Evolutionary conservation across 208 protist species (phyloP).

Genomic region (Phytomonas sp.): DNA sequence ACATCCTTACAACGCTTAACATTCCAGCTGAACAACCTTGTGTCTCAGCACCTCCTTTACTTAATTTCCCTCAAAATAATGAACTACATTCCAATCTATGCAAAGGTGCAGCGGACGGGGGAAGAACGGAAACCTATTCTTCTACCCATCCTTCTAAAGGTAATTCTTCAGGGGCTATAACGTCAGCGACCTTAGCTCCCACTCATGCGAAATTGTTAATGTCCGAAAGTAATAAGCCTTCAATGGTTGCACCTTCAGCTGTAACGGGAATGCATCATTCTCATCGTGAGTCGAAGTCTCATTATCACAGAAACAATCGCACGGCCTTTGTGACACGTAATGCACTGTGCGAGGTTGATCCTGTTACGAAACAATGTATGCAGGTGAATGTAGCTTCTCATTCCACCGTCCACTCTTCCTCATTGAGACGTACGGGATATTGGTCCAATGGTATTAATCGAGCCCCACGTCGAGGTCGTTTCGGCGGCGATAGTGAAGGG

Average conservation of each 20-base stretch:
- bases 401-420: background rate
- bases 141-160: background rate
- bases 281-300: background rate
- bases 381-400: conserved; percentile 29
- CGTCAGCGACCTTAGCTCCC: background rate
- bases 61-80: background rate
- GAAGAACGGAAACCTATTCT: background rate
- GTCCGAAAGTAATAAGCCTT: background rate
- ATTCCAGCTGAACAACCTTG: background rate
- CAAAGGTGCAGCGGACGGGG: background rate
- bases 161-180: background rate
- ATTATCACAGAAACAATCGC: conserved; percentile 14
- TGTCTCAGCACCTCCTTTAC: background rate
- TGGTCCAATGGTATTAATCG: background rate
- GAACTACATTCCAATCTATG: background rate
- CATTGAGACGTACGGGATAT: background rate
- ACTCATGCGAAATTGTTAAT: background rate
- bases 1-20: background rate
- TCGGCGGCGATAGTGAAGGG: background rate
- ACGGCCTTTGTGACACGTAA: conserved; percentile 51
- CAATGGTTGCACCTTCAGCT: background rate
- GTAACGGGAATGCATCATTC: background rate
- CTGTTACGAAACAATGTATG: conserved; percentile 42
- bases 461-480: background rate
- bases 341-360: conserved; percentile 69